Base-by-base conservation (phyloP, 164 flowering plant genomes). In the Kingdonia uniflora region DNA sequence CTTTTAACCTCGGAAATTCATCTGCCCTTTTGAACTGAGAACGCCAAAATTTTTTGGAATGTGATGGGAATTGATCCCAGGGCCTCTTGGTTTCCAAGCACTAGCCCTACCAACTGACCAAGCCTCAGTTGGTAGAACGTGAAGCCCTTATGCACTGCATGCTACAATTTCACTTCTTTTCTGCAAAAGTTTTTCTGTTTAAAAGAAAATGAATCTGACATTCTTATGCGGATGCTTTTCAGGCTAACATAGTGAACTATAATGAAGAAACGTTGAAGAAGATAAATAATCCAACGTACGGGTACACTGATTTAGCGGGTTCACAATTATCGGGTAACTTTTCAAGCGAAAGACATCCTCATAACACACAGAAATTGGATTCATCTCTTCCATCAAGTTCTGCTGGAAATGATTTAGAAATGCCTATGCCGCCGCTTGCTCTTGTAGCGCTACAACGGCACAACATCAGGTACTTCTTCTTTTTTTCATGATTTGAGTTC, bases 351-450 rank as follows among this genome's bases (percentile, higher is more conserved):
- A 39, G 56, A 54, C 62, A 72, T 19, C 52, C 52, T 58, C 55
- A 25, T 65, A 54, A 52, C 37, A 46, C 53, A 47, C 56, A 55
- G 64, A 59, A 49, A 25, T 56, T 63, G 44, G 67, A 64, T 51
- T 44, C 52, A n/a, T 48, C 64, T 29, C 58, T 55, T 47, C 65
- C 85, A 59, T 55, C 62, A 17, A 58, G 52, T 64, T 65, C 78
- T 49, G 54, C 74, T 37, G 57, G 55, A 48, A 74, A 68, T 60
- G 98, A 91, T 69, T 45, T 73, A 33, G 96, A 81, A 68, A 74
- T 91, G 81, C 95, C 87, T 33, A 80, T 85, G 84, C 92, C 97
- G 48, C 95, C 95, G 64, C 74, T 76, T 60, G 77, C 84, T 22
- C 85, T 87, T 57, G 83, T 83, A 60, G 86, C 89, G 37, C n/a